Evolutionary conservation across 2,329 filamentous ascomycete genomes (phyloP).

Genomic region (Clarireedia homoeocarpa): DNA sequence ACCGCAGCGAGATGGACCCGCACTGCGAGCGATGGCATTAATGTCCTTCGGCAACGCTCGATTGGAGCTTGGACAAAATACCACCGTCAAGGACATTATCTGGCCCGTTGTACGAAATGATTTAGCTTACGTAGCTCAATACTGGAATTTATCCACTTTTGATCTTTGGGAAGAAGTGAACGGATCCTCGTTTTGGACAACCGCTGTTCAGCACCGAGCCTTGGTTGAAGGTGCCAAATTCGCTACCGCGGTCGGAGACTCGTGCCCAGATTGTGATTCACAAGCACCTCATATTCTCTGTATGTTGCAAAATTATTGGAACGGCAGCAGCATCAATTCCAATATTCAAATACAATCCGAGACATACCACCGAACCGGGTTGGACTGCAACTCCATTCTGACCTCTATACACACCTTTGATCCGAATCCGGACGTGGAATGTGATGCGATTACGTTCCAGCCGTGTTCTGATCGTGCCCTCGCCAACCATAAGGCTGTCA

Average conservation of each 20-base stretch:
- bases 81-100: slow-evolving; percentile 40
- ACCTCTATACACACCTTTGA: slow-evolving; percentile 62
- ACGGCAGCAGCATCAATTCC: slow-evolving; percentile 53
- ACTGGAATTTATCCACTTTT: slow-evolving; percentile 57
- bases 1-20: slow-evolving; percentile 71
- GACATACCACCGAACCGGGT: slow-evolving; percentile 51
- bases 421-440: slow-evolving; percentile 44
- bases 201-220: slow-evolving; percentile 53
- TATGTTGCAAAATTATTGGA: slow-evolving; percentile 72
- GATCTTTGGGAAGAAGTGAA: slow-evolving; percentile 80
- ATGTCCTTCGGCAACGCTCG: slow-evolving; percentile 67
- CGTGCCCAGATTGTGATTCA: slow-evolving; percentile 48
- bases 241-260: slow-evolving; percentile 52
- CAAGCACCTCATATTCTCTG: slow-evolving; percentile 65
- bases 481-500: slow-evolving; percentile 66
- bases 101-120: slow-evolving; percentile 74
- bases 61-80: slow-evolving; percentile 47
- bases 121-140: slow-evolving; percentile 63
- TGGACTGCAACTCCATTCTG: slow-evolving; percentile 64
- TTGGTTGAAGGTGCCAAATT: slow-evolving; percentile 58
- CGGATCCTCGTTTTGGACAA: slow-evolving; percentile 73
- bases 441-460: slow-evolving; percentile 66
- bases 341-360: slow-evolving; percentile 53
- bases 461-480: slow-evolving; percentile 48
- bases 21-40: slow-evolving; percentile 67